Conservation (phyloP, 2,329 filamentous ascomycete species). For the Pseudogymnoascus sp. region DNA sequence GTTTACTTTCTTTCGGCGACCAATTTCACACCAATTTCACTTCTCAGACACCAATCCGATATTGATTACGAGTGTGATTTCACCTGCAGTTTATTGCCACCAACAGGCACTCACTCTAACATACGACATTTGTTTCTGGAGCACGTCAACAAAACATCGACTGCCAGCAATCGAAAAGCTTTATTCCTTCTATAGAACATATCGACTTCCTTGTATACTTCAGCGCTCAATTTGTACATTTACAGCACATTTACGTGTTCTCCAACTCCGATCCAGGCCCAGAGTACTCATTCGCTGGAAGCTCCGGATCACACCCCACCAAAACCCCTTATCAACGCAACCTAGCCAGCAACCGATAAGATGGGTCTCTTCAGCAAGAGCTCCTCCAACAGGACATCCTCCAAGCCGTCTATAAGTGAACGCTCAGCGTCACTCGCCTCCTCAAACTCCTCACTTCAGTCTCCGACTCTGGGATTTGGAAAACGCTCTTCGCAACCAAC, state of each 20-base stretch:
- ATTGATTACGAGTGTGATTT: background rate
- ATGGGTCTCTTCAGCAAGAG: constrained; percentile 12
- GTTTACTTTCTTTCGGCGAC: background rate
- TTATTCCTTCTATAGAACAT: background rate
- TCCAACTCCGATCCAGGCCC: background rate
- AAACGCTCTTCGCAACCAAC: background rate
- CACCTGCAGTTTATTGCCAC: background rate
- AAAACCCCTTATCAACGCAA: background rate
- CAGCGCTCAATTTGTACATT: background rate
- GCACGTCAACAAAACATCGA: background rate
- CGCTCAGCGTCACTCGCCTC: background rate
- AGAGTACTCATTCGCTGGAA: background rate
- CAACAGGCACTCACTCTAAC: background rate
- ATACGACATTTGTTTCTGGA: background rate
- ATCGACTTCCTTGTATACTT: background rate
- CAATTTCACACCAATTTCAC: background rate
- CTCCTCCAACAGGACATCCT: constrained; percentile 6
- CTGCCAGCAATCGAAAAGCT: background rate
- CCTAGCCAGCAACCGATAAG: background rate
- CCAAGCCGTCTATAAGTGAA: constrained; percentile 2
- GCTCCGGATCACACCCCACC: background rate
- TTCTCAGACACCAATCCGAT: background rate
- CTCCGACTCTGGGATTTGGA: constrained; percentile 9
- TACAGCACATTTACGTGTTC: background rate
- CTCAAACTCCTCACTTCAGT: background rate